Base-by-base conservation (phyloP, 306 rosid genomes). In the Potentilla sterilis region DNA sequence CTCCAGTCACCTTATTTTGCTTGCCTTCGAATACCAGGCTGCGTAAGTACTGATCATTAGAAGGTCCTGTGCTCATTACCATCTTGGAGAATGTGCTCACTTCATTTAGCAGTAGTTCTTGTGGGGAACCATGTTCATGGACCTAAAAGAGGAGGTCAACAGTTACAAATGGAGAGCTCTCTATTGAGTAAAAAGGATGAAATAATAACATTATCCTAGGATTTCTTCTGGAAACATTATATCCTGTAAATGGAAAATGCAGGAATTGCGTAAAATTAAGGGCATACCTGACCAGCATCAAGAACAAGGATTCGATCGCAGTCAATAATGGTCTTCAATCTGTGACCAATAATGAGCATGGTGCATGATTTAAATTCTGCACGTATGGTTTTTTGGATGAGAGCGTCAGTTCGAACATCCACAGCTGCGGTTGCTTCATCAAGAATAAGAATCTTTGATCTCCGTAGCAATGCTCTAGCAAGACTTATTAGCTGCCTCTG, bases 361-460 rank as follows among this genome's bases (percentile, higher is more conserved):
- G 97, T 89, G 86, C 96, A 89, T 4, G 91, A 88, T 49, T 86
- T 87, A 68, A 93, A 93, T 77, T 91, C 97, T 76, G 88, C 92
- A 42, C 96, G 81, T 72, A 93, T 88, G n/a, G 97, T 91, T 83
- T 91, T 87, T 86, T 91, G 97, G 61, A 93, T 89, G 73, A 91
- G 91, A 21, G 96, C 88, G 69, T 93, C 98, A 0, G 98, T 93
- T 69, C 87, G 81, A 75, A 93, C 98, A 81, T 93, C 98, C 6
- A 93, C 97, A 61, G 97, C 89, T 66, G 98, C 97, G 14, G 98
- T 93, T 42, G 98, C 97, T 83, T 93, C 98, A 74, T 93, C 98
- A n/a, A 93, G 88, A 63, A 93, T 94, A 65, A 93, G 93, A 77
- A 93, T 88, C 85, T 88, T 93, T 28, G 97, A 91, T 84, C 92